These are phyloP conservation scores for Phytopythium boreale DNA, from an alignment of 352 stramenopile genomes.

Conservation along the genomic window DNA sequence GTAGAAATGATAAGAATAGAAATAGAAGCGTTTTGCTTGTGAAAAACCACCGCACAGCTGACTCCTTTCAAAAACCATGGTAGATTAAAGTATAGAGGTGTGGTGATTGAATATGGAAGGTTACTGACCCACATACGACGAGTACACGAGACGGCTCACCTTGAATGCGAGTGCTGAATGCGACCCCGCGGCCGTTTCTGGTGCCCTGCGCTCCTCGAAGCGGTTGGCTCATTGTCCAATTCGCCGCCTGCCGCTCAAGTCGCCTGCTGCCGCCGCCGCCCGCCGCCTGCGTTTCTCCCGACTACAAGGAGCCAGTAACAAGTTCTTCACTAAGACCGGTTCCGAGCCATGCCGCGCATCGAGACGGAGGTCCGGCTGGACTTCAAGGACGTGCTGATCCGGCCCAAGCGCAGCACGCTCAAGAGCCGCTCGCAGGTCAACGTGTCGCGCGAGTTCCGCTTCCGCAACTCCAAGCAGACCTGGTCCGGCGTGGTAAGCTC, in stretches of 20 bases:
- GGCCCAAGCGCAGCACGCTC: constrained; percentile 90
- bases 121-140: not conserved
- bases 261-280: constrained; percentile 11
- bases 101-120: constrained; percentile 2
- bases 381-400: constrained; percentile 94
- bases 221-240: constrained; percentile 23
- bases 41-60: too few relatives aligned
- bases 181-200: constrained; percentile 1
- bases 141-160: not conserved
- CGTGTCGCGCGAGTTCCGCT: constrained; percentile 64
- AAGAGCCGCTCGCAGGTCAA: constrained; percentile 86
- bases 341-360: constrained; percentile 76
- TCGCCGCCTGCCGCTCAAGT: constrained; percentile 32
- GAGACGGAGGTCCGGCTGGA: constrained; percentile 90
- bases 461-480: constrained; percentile 75
- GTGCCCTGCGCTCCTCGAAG: not conserved
- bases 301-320: not conserved
- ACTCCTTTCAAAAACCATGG: too few relatives aligned
- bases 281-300: not conserved
- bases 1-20: not conserved
- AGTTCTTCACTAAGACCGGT: constrained; percentile 9
- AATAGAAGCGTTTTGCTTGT: not conserved
- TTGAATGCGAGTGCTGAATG: constrained; percentile 1
- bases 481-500: constrained; percentile 65
- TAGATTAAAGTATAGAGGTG: not conserved